Base-by-base conservation (phyloP, 2,329 filamentous ascomycete species). In the Elsinoe batatas region DNA sequence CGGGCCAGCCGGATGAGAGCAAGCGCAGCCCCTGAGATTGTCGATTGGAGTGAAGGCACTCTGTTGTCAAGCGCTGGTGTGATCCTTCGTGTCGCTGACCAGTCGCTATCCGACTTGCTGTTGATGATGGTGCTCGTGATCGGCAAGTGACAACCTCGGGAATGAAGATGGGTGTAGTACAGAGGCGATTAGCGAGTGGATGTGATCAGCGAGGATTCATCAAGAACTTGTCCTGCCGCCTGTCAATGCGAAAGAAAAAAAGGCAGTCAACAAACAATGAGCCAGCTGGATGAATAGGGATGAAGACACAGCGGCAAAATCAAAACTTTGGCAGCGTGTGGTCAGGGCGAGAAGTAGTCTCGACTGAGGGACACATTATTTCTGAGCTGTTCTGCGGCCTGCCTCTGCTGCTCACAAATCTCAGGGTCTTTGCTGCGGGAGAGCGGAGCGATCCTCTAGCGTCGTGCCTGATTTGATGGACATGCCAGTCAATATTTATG, bases 121-220 rank as follows among this genome's bases (percentile, higher is more conserved):
- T 37, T 54, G 42, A 30, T 22, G 40, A 44, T 13, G 5, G 17
- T 13, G 40, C 17, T 44, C 18, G 17, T 44, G 40, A 22, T 22
- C 20, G 35, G n/a, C n/a, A 33, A 44, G 38, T 44, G 40, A 32
- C 49, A 33, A 35, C 46, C 20, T 40, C 53, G 47, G 47, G 13
- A 13, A 44, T 36, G n/a, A 11, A 22, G 26, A 15, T 56, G 20
- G 35, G 50, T 57, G 55, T 32, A 43, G 43, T 46, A 15, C 40
- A n/a, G 46, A 44, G 49, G 53, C 55, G 37, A 49, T 46, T 36
- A 30, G 46, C 30, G 56, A 54, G 46, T 51, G 56, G 54, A 22
- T 47, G 47, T 53, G 57, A 35, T 35, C 5, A 50, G 22, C n/a
- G 46, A 50, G 30, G 11, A 37, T 17, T 50, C 30, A 18, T 50